Conservation (phyloP, 768 basidiomycete species). For the Suillus subaureus region DNA sequence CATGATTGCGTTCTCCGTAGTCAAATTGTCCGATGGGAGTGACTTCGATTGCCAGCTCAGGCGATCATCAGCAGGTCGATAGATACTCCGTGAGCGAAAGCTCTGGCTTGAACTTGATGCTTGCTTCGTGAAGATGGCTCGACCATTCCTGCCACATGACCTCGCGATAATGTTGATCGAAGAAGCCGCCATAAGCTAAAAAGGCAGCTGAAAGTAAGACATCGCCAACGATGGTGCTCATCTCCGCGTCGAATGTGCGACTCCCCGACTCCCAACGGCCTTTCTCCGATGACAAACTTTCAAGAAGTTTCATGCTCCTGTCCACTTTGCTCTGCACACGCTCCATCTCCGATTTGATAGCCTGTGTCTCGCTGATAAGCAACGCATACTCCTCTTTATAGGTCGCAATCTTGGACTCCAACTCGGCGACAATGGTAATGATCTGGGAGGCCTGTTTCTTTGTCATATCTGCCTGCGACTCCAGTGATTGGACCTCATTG, state of each 20-base stretch:
- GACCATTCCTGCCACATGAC: constrained; percentile 97
- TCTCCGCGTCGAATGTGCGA: constrained; percentile 94
- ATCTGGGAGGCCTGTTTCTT: constrained; percentile 91
- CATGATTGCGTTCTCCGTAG: constrained; percentile 99
- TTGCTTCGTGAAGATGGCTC: constrained; percentile 84
- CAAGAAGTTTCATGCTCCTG: constrained; percentile 92
- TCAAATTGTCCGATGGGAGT: constrained; percentile 93
- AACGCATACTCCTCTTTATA: constrained; percentile 98
- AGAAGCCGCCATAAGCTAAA: constrained; percentile 96
- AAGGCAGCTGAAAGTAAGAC: constrained; percentile 95
- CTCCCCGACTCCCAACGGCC: constrained; percentile 94
- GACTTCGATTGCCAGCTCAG: constrained; percentile 95
- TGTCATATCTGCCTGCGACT: constrained; percentile 91
- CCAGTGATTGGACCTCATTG: constrained; percentile 91
- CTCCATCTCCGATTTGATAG: constrained; percentile 98
- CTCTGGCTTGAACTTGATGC: constrained; percentile 89
- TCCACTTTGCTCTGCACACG: constrained; percentile 96
- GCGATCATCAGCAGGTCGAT: constrained; percentile 95
- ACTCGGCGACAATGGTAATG: constrained; percentile 88
- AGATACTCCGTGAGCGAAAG: constrained; percentile 94
- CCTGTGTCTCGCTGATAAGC: constrained; percentile 94
- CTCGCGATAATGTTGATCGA: constrained; percentile 97
- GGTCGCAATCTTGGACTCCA: constrained; percentile 87
- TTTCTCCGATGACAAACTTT: constrained; percentile 93
- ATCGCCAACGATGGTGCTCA: constrained; percentile 98